A percentile compares a stretch with the other conserved stretches of the same genome.
Evolutionary conservation across 129 eudicot species (phyloP).

Genomic region (Rutidosis leptorrhynchoides): DNA sequence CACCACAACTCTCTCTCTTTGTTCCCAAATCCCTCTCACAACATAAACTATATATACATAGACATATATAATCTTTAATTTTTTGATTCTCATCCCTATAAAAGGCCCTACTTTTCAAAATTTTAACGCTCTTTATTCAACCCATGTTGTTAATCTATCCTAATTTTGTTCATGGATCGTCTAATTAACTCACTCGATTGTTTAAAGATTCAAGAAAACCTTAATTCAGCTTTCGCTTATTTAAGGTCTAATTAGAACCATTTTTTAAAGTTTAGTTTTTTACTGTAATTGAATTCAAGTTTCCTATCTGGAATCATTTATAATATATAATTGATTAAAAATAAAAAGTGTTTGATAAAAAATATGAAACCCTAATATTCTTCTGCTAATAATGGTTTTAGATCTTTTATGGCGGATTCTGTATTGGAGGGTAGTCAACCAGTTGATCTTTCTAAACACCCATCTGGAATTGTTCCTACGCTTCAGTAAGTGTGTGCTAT

Average conservation of each 20-base stretch:
- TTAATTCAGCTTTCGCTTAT: conserved; percentile 13
- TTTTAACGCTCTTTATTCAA: conserved; percentile 20
- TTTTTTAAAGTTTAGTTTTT: neutral
- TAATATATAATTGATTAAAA: neutral
- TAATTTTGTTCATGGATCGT: neutral
- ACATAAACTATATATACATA: conserved; percentile 28
- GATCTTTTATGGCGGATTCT: conserved; percentile 64
- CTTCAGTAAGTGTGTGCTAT: conserved; percentile 61
- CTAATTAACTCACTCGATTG: neutral
- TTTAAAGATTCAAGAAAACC: conserved; percentile 18
- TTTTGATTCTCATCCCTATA: conserved; percentile 30
- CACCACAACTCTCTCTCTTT: conserved; percentile 17
- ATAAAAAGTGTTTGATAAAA: neutral
- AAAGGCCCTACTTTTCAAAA: conserved; percentile 24
- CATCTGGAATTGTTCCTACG: conserved; percentile 88
- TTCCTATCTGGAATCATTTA: conserved; percentile 2
- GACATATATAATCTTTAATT: neutral
- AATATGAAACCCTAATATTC: neutral
- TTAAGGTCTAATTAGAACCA: conserved; percentile 6
- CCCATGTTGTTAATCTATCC: conserved; percentile 7
- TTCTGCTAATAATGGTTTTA: neutral
- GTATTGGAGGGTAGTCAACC: conserved; percentile 80
- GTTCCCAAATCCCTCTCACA: conserved; percentile 23
- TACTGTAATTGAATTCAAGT: neutral
- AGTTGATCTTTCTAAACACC: conserved; percentile 80